phyloP scores from a whole-genome alignment of 768 basidiomycete genomes.

The Pleurotus eryngii region DNA sequence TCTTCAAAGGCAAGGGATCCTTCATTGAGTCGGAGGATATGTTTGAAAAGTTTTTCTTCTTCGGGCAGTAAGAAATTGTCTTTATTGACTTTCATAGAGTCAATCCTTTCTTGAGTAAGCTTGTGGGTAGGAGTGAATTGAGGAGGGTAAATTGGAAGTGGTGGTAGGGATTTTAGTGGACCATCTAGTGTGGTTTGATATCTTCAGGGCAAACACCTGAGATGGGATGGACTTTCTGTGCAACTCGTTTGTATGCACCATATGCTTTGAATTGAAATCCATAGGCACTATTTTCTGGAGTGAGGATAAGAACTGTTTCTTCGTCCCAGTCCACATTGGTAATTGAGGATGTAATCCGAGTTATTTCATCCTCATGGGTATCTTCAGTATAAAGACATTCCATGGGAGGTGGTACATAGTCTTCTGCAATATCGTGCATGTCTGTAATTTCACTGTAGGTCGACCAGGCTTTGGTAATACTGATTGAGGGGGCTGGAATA shows the following conservation, averaged over 20 bases:
- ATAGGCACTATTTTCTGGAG: not conserved
- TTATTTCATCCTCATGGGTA: too few relatives aligned
- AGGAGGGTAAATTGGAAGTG: not conserved
- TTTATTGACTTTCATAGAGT: constrained; percentile 8
- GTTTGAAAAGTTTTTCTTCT: too few relatives aligned
- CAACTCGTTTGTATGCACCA: constrained; percentile 13
- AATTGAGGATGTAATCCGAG: not conserved
- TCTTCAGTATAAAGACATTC: not conserved
- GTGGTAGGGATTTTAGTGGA: constrained; percentile 9
- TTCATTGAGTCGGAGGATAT: constrained; percentile 10
- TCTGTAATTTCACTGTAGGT: not conserved
- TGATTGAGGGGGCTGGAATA: not conserved
- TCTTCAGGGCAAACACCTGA: constrained; percentile 17
- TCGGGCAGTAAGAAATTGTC: constrained; percentile 6
- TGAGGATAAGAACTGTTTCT: not conserved
- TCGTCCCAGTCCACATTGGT: not conserved
- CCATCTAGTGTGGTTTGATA: constrained; percentile 17
- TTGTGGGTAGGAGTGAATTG: constrained; percentile 7
- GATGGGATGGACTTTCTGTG: constrained; percentile 19
- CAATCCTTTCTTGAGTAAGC: constrained; percentile 13
- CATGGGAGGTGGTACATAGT: not conserved
- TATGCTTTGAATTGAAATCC: not conserved
- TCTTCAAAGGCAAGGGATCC: constrained; percentile 17
- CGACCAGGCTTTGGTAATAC: not conserved
- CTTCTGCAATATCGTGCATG: not conserved